A percentile compares a stretch with the other conserved stretches of the same genome.
These are phyloP conservation scores for Prunus dulcis DNA, from an alignment of 306 rosid genomes.

Conservation along the genomic window DNA sequence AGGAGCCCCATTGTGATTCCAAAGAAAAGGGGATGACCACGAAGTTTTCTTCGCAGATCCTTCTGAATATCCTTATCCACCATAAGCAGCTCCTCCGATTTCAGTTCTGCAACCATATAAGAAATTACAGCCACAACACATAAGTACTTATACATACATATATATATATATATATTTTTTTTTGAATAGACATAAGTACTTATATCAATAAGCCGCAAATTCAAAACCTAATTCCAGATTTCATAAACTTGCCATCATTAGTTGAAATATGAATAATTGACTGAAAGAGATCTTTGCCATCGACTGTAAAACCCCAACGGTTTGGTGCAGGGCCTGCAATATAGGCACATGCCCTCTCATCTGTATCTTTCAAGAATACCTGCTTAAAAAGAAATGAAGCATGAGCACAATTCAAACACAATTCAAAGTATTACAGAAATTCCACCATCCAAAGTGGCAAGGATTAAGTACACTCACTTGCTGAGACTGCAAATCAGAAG, in stretches of 20 bases:
- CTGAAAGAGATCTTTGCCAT: slow-evolving; percentile 65
- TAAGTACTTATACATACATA: neutral
- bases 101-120: slow-evolving; percentile 47
- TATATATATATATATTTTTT: neutral
- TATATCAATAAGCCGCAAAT: slow-evolving; percentile 1
- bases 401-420: slow-evolving; percentile 22
- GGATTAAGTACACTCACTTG: slow-evolving; percentile 54
- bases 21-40: slow-evolving; percentile 84
- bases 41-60: slow-evolving; percentile 53
- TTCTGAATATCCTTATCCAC: slow-evolving; percentile 31
- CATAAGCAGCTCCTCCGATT: slow-evolving; percentile 25
- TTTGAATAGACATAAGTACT: no score
- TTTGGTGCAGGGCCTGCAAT: slow-evolving; percentile 99
- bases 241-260: slow-evolving; percentile 48
- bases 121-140: slow-evolving; percentile 5
- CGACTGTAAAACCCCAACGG: slow-evolving; percentile 95
- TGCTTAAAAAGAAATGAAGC: slow-evolving; percentile 31
- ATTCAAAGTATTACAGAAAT: neutral
- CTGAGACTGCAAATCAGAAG: slow-evolving; percentile 78
- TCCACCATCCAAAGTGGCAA: slow-evolving; percentile 5
- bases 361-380: slow-evolving; percentile 93
- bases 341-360: slow-evolving; percentile 99
- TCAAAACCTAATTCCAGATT: slow-evolving; percentile 9
- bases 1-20: slow-evolving; percentile 96
- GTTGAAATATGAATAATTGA: slow-evolving; percentile 41